Conservation (phyloP, 176 grass and related monocot genomes). For the Saccharum officinarum region DNA sequence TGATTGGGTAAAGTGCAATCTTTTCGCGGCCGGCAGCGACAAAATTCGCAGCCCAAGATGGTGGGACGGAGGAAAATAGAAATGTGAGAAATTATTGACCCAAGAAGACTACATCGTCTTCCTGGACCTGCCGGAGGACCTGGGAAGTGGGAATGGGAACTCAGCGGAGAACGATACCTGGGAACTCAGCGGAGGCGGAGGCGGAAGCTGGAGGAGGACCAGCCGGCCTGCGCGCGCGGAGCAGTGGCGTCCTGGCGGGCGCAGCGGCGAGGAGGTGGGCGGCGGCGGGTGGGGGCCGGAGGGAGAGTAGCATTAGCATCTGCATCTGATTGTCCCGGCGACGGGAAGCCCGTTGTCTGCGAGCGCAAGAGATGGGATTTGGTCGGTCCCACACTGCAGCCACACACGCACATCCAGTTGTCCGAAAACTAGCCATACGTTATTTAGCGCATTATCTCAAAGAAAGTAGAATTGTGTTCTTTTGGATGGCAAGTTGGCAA, state of each 20-base stretch:
- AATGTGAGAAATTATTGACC: background rate
- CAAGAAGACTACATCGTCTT: background rate
- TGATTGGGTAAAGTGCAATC: background rate
- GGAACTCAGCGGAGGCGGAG: conserved; percentile 25
- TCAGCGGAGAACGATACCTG: conserved; percentile 9
- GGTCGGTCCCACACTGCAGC: background rate
- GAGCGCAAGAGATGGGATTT: background rate
- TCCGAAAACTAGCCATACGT: background rate
- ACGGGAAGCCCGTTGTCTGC: conserved; percentile 20
- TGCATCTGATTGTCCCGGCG: background rate
- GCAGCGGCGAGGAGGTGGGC: background rate
- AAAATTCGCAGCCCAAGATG: background rate
- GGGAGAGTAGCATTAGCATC: conserved; percentile 9
- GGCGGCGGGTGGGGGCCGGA: background rate
- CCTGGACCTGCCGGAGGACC: background rate
- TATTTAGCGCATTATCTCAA: background rate
- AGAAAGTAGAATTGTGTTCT: too few species aligned
- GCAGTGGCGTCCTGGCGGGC: background rate
- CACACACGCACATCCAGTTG: background rate
- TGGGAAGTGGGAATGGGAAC: conserved; percentile 11
- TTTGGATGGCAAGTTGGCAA: background rate
- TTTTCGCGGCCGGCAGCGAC: background rate
- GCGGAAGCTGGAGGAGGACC: conserved; percentile 14
- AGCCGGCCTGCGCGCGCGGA: background rate
- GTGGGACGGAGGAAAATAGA: too few species aligned